Conservation (phyloP, 352 stramenopile species). For the Globisporangium perplexum region DNA sequence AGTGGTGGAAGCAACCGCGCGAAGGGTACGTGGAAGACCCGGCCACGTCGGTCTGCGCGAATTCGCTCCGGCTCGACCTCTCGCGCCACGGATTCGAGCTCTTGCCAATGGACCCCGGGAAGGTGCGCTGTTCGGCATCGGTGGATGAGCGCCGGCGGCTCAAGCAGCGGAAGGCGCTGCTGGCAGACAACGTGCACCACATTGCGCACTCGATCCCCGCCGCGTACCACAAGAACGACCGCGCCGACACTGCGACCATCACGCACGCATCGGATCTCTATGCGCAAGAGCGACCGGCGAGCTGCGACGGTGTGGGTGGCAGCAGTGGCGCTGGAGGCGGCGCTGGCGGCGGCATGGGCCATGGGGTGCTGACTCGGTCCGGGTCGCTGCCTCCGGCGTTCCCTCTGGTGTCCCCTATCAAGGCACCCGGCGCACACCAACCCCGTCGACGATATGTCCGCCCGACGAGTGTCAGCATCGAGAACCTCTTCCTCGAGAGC, state of each 20-base stretch:
- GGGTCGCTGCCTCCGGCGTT: conserved; percentile 18
- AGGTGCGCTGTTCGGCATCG: conserved; percentile 29
- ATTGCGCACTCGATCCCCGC: conserved; percentile 27
- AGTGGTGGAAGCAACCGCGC: conserved; percentile 51
- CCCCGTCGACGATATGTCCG: not conserved
- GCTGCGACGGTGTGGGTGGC: not conserved
- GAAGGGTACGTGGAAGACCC: conserved; percentile 57
- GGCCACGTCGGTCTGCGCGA: conserved; percentile 19
- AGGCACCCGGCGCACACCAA: conserved; percentile 7
- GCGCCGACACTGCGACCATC: conserved; percentile 16
- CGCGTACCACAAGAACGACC: conserved; percentile 19
- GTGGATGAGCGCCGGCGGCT: conserved; percentile 29
- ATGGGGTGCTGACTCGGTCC: conserved; percentile 1
- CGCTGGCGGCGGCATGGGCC: not conserved
- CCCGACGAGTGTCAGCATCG: conserved; percentile 19
- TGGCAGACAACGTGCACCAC: conserved; percentile 42
- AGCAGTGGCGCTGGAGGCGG: not conserved
- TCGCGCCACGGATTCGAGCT: conserved; percentile 21
- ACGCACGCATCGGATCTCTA: conserved; percentile 29
- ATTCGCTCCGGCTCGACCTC: conserved; percentile 45
- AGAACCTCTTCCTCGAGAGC: conserved; percentile 44
- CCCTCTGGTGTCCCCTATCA: conserved; percentile 40
- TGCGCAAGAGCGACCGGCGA: conserved; percentile 29
- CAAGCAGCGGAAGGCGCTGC: conserved; percentile 23
- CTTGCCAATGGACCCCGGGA: conserved; percentile 40